Evolutionary conservation across 2,329 filamentous ascomycete species (phyloP).

Genomic region (Polytolypa hystricis): DNA sequence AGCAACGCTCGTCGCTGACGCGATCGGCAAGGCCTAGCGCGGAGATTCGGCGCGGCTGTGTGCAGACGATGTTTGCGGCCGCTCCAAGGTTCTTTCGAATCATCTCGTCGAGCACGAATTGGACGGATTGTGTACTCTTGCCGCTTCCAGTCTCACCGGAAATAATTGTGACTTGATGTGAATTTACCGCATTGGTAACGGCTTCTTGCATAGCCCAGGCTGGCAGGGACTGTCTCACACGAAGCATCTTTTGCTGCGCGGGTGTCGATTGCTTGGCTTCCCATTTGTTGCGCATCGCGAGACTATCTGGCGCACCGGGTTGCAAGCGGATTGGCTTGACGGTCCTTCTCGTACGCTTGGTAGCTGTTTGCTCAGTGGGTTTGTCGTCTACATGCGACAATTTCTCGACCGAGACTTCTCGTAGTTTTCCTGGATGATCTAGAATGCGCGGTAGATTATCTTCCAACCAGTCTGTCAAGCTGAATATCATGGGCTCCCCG

Average conservation of each 20-base stretch:
- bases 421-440: conserved; percentile 68
- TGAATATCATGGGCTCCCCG: conserved; percentile 86
- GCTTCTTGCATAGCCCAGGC: conserved; percentile 75
- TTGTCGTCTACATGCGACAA: conserved; percentile 50
- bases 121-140: conserved; percentile 93
- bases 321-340: conserved; percentile 55
- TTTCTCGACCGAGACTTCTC: conserved; percentile 71
- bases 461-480: conserved; percentile 84
- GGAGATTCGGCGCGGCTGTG: conserved; percentile 87
- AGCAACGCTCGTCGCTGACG: conserved; percentile 84
- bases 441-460: conserved; percentile 72
- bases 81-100: conserved; percentile 65
- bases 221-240: conserved; percentile 61
- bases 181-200: conserved; percentile 63
- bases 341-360: conserved; percentile 25
- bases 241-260: conserved; percentile 63
- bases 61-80: conserved; percentile 83
- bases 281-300: conserved; percentile 54
- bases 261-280: conserved; percentile 52
- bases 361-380: conserved; percentile 4
- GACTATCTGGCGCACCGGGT: conserved; percentile 46
- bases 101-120: conserved; percentile 88
- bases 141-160: conserved; percentile 94
- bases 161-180: conserved; percentile 85
- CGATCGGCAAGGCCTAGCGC: conserved; percentile 88